Percentiles rank a stretch among this genome's conserved stretches.
Conservation (phyloP, 176 grass and related monocot genomes). For the Paspalum vaginatum region DNA sequence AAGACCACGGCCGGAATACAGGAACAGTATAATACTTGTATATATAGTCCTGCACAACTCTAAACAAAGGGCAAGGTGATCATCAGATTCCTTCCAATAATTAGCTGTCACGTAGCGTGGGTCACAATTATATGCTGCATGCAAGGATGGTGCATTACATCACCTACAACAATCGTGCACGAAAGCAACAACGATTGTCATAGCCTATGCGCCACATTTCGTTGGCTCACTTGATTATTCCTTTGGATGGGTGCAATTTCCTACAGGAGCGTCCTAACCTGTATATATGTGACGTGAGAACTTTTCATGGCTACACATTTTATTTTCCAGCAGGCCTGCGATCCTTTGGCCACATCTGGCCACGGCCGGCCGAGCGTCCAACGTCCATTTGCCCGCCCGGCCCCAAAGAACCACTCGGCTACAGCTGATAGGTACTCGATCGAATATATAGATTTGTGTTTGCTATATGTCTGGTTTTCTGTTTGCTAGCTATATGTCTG, state of each 20-base stretch:
- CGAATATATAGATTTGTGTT: too few species aligned
- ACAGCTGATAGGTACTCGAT: too few species aligned
- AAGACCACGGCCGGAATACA: slow-evolving; percentile 44
- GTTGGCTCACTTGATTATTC: slow-evolving; percentile 32
- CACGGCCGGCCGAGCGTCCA: slow-evolving; percentile 28
- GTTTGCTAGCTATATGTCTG: too few species aligned
- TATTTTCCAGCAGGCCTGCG: slow-evolving; percentile 16
- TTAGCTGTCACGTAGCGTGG: slow-evolving; percentile 36
- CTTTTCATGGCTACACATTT: slow-evolving; percentile 3
- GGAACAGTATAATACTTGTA: neutral
- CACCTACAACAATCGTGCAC: slow-evolving; percentile 41
- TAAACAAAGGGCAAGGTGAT: slow-evolving; percentile 8
- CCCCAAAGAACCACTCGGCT: too few species aligned
- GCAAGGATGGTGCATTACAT: slow-evolving; percentile 34
- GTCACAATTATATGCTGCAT: slow-evolving; percentile 29
- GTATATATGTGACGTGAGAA: neutral
- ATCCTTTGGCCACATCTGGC: slow-evolving; percentile 37
- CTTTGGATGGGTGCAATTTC: slow-evolving; percentile 13
- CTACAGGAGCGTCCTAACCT: slow-evolving; percentile 11
- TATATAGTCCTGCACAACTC: too few species aligned
- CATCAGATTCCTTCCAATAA: slow-evolving; percentile 31
- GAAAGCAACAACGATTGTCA: neutral
- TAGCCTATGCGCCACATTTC: neutral
- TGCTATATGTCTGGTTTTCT: too few species aligned
- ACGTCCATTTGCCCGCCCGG: neutral